phyloP scores from a whole-genome alignment of 495 filamentous ascomycete species.

The Endocarpon pusillum region DNA sequence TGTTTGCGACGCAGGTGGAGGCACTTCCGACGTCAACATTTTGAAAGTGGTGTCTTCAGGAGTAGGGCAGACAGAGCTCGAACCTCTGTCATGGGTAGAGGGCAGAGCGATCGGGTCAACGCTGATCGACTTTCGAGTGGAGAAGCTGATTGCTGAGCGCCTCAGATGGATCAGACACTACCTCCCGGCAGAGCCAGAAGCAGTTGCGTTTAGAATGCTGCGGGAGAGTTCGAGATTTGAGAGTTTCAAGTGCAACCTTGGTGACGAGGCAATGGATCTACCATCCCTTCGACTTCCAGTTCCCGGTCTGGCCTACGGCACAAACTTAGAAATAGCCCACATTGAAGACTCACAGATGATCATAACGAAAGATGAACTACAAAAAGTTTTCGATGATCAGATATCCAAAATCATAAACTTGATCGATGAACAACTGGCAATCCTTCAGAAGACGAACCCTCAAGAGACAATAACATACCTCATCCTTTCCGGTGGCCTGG shows the following conservation, averaged over 20 bases:
- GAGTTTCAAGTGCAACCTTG: conserved; percentile 22
- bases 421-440: conserved; percentile 19
- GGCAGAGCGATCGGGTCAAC: conserved; percentile 24
- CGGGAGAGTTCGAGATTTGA: conserved; percentile 22
- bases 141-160: conserved; percentile 12
- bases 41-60: conserved; percentile 16
- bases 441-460: conserved; percentile 11
- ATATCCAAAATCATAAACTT: conserved; percentile 19
- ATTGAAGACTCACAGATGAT: conserved; percentile 20
- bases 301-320: conserved; percentile 10
- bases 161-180: conserved; percentile 12
- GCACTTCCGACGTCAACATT: conserved; percentile 30
- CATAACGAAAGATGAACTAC: conserved; percentile 20
- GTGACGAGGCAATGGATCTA: conserved; percentile 12
- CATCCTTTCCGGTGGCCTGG: conserved; percentile 22
- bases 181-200: conserved; percentile 7
- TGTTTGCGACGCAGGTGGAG: conserved; percentile 39
- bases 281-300: conserved; percentile 18
- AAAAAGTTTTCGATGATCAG: conserved; percentile 22
- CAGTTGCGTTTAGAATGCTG: conserved; percentile 20
- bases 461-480: conserved; percentile 16
- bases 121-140: conserved; percentile 19
- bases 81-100: conserved; percentile 23
- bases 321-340: conserved; percentile 11
- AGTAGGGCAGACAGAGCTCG: conserved; percentile 15